phyloP scores from a whole-genome alignment of 2,329 filamentous ascomycete genomes.

The Fusarium coicis region DNA sequence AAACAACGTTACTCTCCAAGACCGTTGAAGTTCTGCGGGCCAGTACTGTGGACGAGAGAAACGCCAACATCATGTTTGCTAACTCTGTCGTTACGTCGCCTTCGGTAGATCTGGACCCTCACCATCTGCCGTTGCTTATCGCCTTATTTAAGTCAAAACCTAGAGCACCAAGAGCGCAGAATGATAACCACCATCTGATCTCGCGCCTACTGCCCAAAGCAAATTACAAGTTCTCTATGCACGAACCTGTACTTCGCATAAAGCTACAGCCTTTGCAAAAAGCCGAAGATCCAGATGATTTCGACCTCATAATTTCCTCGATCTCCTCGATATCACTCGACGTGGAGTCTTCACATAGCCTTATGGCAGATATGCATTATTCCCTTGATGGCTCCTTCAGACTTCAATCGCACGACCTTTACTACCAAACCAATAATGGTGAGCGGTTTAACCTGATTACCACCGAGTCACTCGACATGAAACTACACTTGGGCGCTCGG shows the following conservation, averaged over 20 bases:
- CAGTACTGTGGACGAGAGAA: slow-evolving; percentile 81
- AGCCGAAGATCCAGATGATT: slow-evolving; percentile 77
- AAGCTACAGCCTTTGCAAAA: slow-evolving; percentile 82
- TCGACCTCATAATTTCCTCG: slow-evolving; percentile 93
- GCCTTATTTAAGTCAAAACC: slow-evolving; percentile 74
- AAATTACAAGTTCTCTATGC: slow-evolving; percentile 93
- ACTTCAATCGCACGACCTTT: slow-evolving; percentile 86
- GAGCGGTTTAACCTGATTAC: slow-evolving; percentile 87
- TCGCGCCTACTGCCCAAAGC: slow-evolving; percentile 94
- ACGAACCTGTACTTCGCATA: slow-evolving; percentile 93
- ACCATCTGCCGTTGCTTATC: slow-evolving; percentile 86
- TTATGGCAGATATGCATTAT: slow-evolving; percentile 86
- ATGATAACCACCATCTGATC: slow-evolving; percentile 73
- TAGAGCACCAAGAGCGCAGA: slow-evolving; percentile 48
- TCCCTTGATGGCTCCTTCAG: slow-evolving; percentile 84
- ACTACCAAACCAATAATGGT: slow-evolving; percentile 90
- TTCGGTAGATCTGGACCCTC: slow-evolving; percentile 90
- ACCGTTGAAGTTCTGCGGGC: slow-evolving; percentile 83
- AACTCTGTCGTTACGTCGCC: slow-evolving; percentile 97
- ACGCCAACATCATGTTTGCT: slow-evolving; percentile 95
- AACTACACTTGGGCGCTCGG: slow-evolving; percentile 83
- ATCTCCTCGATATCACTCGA: slow-evolving; percentile 94
- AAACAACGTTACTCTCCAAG: slow-evolving; percentile 94
- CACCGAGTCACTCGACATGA: slow-evolving; percentile 89
- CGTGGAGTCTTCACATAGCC: slow-evolving; percentile 93